Percentiles rank a stretch among this genome's conserved stretches.
Evolutionary conservation across 768 basidiomycete species (phyloP).

Genomic region (Termitomyces sp.): DNA sequence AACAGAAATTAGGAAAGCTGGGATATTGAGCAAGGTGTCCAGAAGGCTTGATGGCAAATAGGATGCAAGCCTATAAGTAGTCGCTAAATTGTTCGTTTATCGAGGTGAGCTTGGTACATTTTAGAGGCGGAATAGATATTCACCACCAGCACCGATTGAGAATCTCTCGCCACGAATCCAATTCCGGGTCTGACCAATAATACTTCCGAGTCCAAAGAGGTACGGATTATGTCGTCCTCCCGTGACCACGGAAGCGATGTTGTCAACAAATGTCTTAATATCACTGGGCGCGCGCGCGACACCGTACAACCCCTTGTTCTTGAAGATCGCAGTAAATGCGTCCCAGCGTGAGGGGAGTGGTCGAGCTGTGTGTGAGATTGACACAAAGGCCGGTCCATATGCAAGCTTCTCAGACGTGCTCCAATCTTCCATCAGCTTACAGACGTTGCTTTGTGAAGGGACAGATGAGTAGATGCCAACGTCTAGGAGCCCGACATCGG

Average conservation of each 20-base stretch:
- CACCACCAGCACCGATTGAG: conserved; percentile 77
- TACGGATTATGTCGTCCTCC: conserved; percentile 42
- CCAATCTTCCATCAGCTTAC: conserved; percentile 63
- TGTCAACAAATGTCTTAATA: conserved; percentile 51
- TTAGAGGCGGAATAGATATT: conserved; percentile 14
- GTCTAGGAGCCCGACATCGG: conserved; percentile 66
- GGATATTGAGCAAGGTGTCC: conserved; percentile 60
- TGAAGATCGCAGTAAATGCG: conserved; percentile 26
- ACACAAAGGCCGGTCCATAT: conserved; percentile 65
- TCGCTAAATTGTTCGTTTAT: conserved; percentile 34
- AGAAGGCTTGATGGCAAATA: conserved; percentile 60
- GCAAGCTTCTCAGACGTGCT: conserved; percentile 66
- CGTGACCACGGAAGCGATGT: conserved; percentile 53
- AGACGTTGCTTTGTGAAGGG: conserved; percentile 27
- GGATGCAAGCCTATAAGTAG: conserved; percentile 66
- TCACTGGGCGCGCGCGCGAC: conserved; percentile 50
- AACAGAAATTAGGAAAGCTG: conserved; percentile 55
- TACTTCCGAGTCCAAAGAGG: conserved; percentile 37
- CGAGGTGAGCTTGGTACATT: conserved; percentile 5
- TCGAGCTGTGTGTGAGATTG: conserved; percentile 31
- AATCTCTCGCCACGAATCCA: conserved; percentile 65
- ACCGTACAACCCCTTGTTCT: conserved; percentile 32
- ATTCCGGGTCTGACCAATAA: conserved; percentile 42
- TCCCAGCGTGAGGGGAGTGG: conserved; percentile 22
- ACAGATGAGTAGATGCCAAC: conserved; percentile 18